Conservation (phyloP, 2,329 filamentous ascomycete species). For the Exophiala dermatitidis region DNA sequence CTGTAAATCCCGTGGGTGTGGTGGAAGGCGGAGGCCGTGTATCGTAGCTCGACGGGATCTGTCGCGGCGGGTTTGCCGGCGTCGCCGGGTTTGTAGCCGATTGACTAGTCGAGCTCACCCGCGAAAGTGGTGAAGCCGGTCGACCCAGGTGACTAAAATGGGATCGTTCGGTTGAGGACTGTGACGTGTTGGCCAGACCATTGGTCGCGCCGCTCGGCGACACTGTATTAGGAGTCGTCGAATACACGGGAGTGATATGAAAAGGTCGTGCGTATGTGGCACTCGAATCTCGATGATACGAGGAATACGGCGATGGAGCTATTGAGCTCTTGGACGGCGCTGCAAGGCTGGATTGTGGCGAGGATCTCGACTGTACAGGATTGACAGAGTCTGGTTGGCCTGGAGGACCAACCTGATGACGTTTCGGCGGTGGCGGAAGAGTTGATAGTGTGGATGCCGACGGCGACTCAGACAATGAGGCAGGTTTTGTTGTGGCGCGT, state of each 20-base stretch:
- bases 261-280: conserved; percentile 15
- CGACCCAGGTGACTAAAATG: conserved; percentile 8
- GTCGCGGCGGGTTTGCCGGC: conserved; percentile 14
- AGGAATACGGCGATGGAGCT: conserved; percentile 16
- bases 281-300: conserved; percentile 13
- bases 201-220: conserved; percentile 8
- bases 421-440: conserved; percentile 25
- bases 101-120: conserved; percentile 8
- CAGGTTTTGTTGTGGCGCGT: conserved; percentile 8
- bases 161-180: conserved; percentile 8
- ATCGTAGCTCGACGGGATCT: conserved; percentile 22
- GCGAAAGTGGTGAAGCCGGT: conserved; percentile 15
- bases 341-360: conserved; percentile 10
- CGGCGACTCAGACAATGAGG: conserved; percentile 25
- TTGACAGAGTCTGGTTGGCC: conserved; percentile 21
- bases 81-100: conserved; percentile 12
- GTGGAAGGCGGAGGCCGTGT: conserved; percentile 24
- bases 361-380: conserved; percentile 15
- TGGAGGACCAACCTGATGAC: conserved; percentile 26
- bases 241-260: conserved; percentile 16
- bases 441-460: conserved; percentile 21
- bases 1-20: conserved; percentile 22
- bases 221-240: conserved; percentile 9
- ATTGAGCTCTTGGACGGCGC: conserved; percentile 5
- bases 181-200: conserved; percentile 7